Conservation (phyloP, 345 rosid genomes). For the Gossypium anomalum region DNA sequence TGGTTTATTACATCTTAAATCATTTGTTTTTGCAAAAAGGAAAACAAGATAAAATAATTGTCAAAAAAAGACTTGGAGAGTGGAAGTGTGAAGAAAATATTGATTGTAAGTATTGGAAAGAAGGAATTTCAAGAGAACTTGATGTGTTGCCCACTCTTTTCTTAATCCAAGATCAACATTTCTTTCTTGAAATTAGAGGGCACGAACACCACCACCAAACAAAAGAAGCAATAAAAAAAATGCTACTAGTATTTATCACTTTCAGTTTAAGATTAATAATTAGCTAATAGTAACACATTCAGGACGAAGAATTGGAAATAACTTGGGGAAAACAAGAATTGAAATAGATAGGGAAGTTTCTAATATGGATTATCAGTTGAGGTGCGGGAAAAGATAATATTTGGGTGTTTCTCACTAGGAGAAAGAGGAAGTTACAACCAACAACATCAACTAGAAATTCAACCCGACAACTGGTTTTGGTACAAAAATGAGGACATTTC, state of each 20-base stretch:
- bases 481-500: conserved; percentile 40
- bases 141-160: neutral
- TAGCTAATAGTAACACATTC: neutral
- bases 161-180: neutral
- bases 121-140: neutral
- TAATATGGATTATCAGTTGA: conserved; percentile 38
- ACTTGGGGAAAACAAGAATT: neutral
- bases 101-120: too few species aligned
- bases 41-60: neutral
- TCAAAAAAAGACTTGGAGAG: neutral
- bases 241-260: conserved; percentile 10
- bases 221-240: neutral
- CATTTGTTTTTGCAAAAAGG: conserved; percentile 10
- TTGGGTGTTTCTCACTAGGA: conserved; percentile 63
- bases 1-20: conserved; percentile 10
- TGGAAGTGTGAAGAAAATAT: too few species aligned
- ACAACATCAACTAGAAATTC: conserved; percentile 35
- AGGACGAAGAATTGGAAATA: neutral
- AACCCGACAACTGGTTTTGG: conserved; percentile 52
- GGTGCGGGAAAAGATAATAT: conserved; percentile 37
- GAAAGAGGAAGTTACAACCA: conserved; percentile 31
- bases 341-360: conserved; percentile 12
- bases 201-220: neutral
- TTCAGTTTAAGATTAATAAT: neutral
- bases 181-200: neutral